Evolutionary conservation across 371 early-diverging fungal genomes (phyloP).

Genomic region (Apophysomyces ossiformis): DNA sequence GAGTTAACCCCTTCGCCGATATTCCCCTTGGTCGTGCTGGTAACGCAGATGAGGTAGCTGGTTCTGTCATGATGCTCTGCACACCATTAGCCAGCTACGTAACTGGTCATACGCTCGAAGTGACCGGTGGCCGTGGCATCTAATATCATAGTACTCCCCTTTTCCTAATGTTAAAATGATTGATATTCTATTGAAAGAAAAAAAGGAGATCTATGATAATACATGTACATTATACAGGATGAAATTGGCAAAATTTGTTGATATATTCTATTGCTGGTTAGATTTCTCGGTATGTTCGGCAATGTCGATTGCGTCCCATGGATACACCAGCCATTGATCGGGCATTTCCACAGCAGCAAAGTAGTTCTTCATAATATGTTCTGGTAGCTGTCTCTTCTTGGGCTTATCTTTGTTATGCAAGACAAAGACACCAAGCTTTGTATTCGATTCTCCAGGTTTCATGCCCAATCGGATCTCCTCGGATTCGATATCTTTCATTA

Average conservation of each 20-base stretch:
- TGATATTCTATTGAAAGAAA: not conserved
- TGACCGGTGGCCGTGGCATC: too few relatives aligned
- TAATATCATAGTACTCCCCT: too few relatives aligned
- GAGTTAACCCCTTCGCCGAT: conserved; percentile 53
- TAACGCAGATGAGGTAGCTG: conserved; percentile 71
- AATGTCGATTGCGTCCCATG: conserved; percentile 80
- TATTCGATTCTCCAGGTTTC: conserved; percentile 61
- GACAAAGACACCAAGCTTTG: conserved; percentile 75
- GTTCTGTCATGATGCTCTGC: conserved; percentile 66
- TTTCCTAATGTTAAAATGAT: not conserved
- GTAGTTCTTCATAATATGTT: conserved; percentile 65
- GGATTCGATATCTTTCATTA: conserved; percentile 68
- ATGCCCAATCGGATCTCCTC: conserved; percentile 55
- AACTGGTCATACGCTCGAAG: not conserved
- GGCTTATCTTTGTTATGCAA: conserved; percentile 79
- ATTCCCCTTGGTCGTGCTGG: conserved; percentile 71
- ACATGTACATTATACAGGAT: not conserved
- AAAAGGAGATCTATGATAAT: not conserved
- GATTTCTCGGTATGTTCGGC: conserved; percentile 66
- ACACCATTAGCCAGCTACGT: conserved; percentile 45
- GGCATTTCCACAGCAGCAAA: conserved; percentile 76
- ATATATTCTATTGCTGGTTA: conserved; percentile 21
- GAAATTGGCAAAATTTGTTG: not conserved
- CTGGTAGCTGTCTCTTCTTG: conserved; percentile 69
- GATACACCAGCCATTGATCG: conserved; percentile 79